Evolutionary conservation across 2,329 filamentous ascomycete species (phyloP).

Genomic region (Aureobasidium melanogenum): DNA sequence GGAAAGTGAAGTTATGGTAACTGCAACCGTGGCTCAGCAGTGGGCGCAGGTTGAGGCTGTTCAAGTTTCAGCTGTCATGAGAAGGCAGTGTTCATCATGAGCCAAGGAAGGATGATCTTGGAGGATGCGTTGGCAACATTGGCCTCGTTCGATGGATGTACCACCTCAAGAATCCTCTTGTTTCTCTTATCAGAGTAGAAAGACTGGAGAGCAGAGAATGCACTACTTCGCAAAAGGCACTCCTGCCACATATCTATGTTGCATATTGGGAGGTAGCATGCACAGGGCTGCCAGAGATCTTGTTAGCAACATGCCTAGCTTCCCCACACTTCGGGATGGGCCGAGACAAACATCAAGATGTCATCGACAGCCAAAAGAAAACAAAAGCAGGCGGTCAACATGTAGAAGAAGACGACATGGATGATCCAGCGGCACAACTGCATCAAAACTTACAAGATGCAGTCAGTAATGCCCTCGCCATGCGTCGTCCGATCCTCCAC

Average conservation of each 20-base stretch:
- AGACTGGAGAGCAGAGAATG: background rate
- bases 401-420: conserved; percentile 13
- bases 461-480: conserved; percentile 31
- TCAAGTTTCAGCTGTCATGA: background rate
- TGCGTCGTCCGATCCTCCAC: conserved; percentile 46
- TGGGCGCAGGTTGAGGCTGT: background rate
- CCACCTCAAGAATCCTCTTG: too few relatives aligned
- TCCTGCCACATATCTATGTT: background rate
- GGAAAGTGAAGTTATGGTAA: background rate
- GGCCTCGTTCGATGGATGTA: background rate
- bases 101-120: conserved; percentile 9
- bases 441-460: conserved; percentile 34
- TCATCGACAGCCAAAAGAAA: conserved; percentile 7
- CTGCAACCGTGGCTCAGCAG: background rate
- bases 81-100: background rate
- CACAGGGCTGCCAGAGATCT: background rate
- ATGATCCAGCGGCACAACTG: conserved; percentile 31
- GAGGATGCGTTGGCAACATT: background rate
- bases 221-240: background rate
- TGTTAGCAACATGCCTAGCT: background rate
- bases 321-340: background rate
- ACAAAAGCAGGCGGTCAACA: background rate
- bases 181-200: too few relatives aligned
- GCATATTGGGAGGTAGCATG: too few relatives aligned
- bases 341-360: conserved; percentile 2